phyloP scores from a whole-genome alignment of 1,284 basidiomycete genomes.

The Megacollybia platyphylla region DNA sequence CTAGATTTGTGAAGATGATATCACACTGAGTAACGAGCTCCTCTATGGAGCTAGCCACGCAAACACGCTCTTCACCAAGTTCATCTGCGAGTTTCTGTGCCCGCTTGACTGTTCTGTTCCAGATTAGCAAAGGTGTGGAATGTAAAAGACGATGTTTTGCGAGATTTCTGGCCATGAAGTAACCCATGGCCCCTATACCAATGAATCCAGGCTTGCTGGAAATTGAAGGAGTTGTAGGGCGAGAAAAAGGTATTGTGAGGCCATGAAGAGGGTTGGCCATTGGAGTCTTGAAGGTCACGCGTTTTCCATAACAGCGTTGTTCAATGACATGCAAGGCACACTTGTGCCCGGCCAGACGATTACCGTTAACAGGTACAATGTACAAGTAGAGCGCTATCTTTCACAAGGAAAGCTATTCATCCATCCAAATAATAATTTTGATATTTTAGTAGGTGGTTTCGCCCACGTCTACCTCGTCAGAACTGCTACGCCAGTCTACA shows the following conservation, averaged over 20 bases:
- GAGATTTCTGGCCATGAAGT: constrained; percentile 64
- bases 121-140: constrained; percentile 39
- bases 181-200: constrained; percentile 58
- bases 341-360: constrained; percentile 78
- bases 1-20: constrained; percentile 69
- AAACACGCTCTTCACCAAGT: constrained; percentile 36
- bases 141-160: constrained; percentile 29
- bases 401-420: constrained; percentile 61
- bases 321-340: constrained; percentile 31
- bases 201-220: constrained; percentile 43
- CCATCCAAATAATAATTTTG: constrained; percentile 4
- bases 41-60: constrained; percentile 38
- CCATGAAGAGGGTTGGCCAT: not conserved
- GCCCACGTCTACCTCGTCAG: constrained; percentile 96
- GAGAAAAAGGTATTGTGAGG: constrained; percentile 40
- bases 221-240: constrained; percentile 33
- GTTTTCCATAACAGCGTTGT: not conserved
- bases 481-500: constrained; percentile 76
- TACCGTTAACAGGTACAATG: constrained; percentile 79
- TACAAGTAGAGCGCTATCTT: constrained; percentile 78
- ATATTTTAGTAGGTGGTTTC: constrained; percentile 69
- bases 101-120: constrained; percentile 55
- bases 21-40: constrained; percentile 61
- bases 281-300: not conserved
- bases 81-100: constrained; percentile 41